Evolutionary conservation across 768 basidiomycete genomes (phyloP).

Genomic region (Suillus alpinus): DNA sequence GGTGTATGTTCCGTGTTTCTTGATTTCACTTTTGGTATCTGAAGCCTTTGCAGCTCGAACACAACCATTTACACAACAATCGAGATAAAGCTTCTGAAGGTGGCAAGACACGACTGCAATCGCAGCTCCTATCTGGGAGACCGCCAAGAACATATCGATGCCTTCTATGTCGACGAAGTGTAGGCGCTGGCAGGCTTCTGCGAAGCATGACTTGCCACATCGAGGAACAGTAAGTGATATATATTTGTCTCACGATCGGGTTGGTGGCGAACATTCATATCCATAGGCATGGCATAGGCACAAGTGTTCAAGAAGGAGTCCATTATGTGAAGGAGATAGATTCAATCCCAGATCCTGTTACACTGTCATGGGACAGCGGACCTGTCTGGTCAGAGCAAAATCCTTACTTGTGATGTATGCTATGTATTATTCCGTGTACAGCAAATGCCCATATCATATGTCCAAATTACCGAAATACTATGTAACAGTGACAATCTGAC

Average conservation of each 20-base stretch:
- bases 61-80: conserved; percentile 1
- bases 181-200: not conserved
- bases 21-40: not conserved
- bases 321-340: conserved; percentile 4
- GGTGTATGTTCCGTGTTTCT: not conserved
- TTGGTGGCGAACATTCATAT: not conserved
- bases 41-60: conserved; percentile 1
- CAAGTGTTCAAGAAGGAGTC: not conserved
- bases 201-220: not conserved
- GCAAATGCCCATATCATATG: not conserved
- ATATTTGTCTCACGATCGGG: not conserved
- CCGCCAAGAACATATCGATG: not conserved
- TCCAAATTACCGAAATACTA: conserved; percentile 25
- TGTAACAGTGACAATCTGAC: conserved; percentile 88
- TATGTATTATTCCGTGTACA: not conserved
- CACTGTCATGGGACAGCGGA: not conserved
- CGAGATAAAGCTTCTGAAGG: not conserved
- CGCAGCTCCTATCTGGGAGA: not conserved
- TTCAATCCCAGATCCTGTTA: not conserved
- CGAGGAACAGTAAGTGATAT: conserved; percentile 2
- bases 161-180: conserved; percentile 2
- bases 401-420: not conserved
- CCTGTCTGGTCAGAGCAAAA: not conserved
- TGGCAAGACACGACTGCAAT: not conserved
- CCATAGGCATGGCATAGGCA: not conserved